phyloP scores from a whole-genome alignment of 179 eudicot species.

The Corrigiola litoralis region DNA sequence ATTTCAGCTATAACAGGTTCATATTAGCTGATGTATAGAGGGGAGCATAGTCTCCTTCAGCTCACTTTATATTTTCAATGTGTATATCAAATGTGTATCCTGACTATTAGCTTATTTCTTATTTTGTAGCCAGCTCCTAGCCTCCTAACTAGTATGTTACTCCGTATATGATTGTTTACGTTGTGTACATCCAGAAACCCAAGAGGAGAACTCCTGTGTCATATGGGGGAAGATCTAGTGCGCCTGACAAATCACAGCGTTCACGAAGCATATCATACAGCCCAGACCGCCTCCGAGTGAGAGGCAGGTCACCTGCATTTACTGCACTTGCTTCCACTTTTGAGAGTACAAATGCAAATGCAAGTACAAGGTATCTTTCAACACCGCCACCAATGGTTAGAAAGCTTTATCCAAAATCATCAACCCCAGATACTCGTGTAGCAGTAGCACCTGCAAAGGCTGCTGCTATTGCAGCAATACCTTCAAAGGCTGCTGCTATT shows the following conservation, averaged over 20 bases:
- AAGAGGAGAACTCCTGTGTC: constrained; percentile 75
- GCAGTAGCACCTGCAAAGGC: constrained; percentile 55
- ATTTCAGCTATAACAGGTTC: too few relatives aligned
- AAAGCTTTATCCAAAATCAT: constrained; percentile 80
- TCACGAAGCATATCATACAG: constrained; percentile 89
- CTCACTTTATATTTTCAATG: neutral
- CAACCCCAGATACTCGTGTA: constrained; percentile 62
- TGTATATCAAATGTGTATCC: neutral
- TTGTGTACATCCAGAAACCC: constrained; percentile 57
- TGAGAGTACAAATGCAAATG: constrained; percentile 61
- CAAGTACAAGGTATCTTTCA: constrained; percentile 80
- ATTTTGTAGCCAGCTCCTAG: neutral
- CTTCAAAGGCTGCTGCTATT: constrained; percentile 74
- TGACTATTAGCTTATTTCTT: neutral
- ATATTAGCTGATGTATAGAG: too few relatives aligned
- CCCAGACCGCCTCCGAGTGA: constrained; percentile 83
- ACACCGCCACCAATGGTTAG: constrained; percentile 87
- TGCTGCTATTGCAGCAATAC: constrained; percentile 71
- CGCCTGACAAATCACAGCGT: constrained; percentile 86
- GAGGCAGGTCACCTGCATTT: constrained; percentile 98
- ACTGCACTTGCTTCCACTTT: constrained; percentile 89
- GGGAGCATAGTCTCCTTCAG: neutral
- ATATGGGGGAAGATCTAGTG: constrained; percentile 76
- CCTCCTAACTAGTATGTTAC: too few relatives aligned
- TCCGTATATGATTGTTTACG: neutral